These are phyloP conservation scores for Aspergillus costaricaensis DNA, from an alignment of 2,329 filamentous ascomycete genomes.

Conservation along the genomic window DNA sequence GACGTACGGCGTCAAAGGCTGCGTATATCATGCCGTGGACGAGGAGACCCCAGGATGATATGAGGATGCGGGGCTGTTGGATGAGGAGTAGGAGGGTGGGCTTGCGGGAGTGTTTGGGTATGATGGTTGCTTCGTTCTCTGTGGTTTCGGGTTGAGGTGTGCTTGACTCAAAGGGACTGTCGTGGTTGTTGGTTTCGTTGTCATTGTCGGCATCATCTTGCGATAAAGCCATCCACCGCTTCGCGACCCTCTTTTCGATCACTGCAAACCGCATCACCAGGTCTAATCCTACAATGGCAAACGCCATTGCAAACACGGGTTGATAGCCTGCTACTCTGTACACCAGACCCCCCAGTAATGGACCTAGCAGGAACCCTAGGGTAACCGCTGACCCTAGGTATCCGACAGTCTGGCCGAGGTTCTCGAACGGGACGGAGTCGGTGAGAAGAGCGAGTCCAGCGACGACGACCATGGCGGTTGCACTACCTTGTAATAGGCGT, in stretches of 20 bases:
- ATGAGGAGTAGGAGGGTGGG: conserved; percentile 23
- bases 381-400: conserved; percentile 59
- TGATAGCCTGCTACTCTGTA: conserved; percentile 61
- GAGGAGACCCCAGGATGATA: conserved; percentile 57
- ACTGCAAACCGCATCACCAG: conserved; percentile 62
- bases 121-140: neutral
- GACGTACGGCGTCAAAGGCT: conserved; percentile 51
- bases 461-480: conserved; percentile 61
- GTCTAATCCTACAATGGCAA: conserved; percentile 58
- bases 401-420: conserved; percentile 64
- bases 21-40: conserved; percentile 54
- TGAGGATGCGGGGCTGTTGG: conserved; percentile 54
- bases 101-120: neutral
- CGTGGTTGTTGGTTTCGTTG: neutral
- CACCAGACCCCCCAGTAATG: conserved; percentile 61
- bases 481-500: conserved; percentile 59
- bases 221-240: conserved; percentile 23
- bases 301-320: conserved; percentile 61
- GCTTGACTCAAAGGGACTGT: neutral
- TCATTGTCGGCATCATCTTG: conserved; percentile 43
- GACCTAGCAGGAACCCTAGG: conserved; percentile 58
- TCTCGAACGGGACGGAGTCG: conserved; percentile 59
- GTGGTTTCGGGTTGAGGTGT: conserved; percentile 1
- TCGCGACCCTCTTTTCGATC: conserved; percentile 63
- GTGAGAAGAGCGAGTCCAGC: conserved; percentile 60